A percentile compares a stretch with the other conserved stretches of the same genome.
Evolutionary conservation across 148 eudicot genomes (phyloP).

Genomic region (Rhododendron mucronatum): DNA sequence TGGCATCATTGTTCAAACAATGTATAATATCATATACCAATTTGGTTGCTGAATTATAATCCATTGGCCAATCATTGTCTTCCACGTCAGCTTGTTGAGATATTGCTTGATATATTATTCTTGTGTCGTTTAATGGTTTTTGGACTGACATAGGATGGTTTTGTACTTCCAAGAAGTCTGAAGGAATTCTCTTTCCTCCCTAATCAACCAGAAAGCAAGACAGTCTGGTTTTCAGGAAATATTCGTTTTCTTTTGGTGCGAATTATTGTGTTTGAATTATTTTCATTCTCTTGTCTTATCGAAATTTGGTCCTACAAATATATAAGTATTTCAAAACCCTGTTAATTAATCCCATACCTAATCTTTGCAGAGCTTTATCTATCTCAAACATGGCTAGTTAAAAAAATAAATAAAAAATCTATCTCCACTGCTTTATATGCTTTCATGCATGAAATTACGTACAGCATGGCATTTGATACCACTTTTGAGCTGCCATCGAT

Average conservation of each 20-base stretch:
- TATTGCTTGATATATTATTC: not conserved
- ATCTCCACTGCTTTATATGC: not conserved
- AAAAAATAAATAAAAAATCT: not conserved
- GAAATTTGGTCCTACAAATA: not conserved
- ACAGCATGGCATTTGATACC: not conserved
- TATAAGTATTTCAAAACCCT: not conserved
- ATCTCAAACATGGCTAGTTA: not conserved
- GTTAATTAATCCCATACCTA: not conserved
- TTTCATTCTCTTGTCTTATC: not conserved
- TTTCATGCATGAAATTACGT: not conserved
- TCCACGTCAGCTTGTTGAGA: not conserved
- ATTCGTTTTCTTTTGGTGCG: not conserved
- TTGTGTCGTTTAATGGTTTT: not conserved
- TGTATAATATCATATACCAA: not conserved
- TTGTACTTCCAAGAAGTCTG: not conserved
- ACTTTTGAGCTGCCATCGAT: not conserved
- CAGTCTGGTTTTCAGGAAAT: not conserved
- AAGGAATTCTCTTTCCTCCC: not conserved
- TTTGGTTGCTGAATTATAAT: not conserved
- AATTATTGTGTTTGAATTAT: not conserved
- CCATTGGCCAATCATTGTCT: slow-evolving; percentile 6
- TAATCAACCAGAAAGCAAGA: not conserved
- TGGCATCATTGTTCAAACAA: not conserved
- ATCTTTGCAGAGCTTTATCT: not conserved
- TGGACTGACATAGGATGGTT: not conserved